Percentiles rank a stretch among this genome's conserved stretches.
phyloP scores from a whole-genome alignment of 2,329 filamentous ascomycete genomes.

The Thelonectria olida region DNA sequence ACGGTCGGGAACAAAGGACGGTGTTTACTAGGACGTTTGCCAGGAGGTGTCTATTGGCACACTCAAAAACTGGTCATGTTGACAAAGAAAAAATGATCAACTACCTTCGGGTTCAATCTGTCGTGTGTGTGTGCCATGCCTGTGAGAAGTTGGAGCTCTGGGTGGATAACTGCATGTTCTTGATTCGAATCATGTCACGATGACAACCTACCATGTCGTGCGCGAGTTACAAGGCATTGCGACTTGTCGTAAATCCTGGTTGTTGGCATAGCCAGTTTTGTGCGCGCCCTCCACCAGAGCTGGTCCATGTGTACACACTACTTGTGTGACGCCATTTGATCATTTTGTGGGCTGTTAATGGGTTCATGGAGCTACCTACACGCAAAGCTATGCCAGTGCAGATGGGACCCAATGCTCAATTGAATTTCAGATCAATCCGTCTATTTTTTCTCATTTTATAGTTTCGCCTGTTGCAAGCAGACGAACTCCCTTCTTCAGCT shows the following conservation, averaged over 20 bases:
- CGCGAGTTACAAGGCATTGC: neutral
- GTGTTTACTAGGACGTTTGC: constrained; percentile 43
- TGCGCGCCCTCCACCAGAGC: neutral
- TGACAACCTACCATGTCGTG: no score
- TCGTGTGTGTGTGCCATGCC: neutral
- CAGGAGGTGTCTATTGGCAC: constrained; percentile 35
- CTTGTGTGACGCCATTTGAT: neutral
- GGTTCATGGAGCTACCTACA: constrained; percentile 1
- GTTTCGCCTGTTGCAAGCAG: constrained; percentile 22
- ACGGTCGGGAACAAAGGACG: constrained; percentile 44
- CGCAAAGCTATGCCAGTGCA: no score
- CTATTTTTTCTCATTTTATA: constrained; percentile 7
- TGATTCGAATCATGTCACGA: no score
- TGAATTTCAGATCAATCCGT: neutral
- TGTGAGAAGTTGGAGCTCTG: no score
- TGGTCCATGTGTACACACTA: neutral
- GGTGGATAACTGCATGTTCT: no score
- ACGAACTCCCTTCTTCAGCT: constrained; percentile 12
- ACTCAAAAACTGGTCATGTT: constrained; percentile 35
- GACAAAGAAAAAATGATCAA: constrained; percentile 41
- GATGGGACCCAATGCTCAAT: neutral
- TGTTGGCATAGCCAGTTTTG: neutral
- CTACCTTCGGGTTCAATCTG: constrained; percentile 24
- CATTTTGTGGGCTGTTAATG: constrained; percentile 5
- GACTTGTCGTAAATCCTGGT: neutral